A percentile compares a stretch with the other conserved stretches of the same genome.
These are phyloP conservation scores for Papilionanthe hybrid DNA, from an alignment of 116 monocot genomes.

Conservation along the genomic window DNA sequence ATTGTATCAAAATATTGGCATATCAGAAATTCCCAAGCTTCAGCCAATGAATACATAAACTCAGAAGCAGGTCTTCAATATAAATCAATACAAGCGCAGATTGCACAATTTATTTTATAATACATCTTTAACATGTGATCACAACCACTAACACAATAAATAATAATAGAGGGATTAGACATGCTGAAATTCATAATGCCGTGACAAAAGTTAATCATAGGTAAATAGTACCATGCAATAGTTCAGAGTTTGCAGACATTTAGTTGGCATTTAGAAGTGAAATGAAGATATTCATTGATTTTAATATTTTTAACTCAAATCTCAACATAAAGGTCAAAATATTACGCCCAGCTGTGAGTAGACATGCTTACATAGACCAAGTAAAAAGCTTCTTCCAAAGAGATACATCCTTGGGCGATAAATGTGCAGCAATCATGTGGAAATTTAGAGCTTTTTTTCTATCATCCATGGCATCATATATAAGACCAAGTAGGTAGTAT, in stretches of 20 bases:
- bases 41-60: no score
- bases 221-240: background rate
- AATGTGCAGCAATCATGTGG: slow-evolving; percentile 83
- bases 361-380: slow-evolving; percentile 73
- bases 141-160: background rate
- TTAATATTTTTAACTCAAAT: background rate
- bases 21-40: no score
- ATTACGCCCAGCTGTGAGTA: background rate
- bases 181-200: background rate
- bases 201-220: background rate
- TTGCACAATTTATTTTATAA: no score
- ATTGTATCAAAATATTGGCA: no score
- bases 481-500: slow-evolving; percentile 73
- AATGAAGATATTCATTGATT: background rate
- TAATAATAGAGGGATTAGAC: background rate
- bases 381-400: slow-evolving; percentile 85
- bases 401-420: slow-evolving; percentile 78
- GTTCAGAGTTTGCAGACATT: background rate
- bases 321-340: background rate
- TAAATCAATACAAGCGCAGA: no score
- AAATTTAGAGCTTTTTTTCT: slow-evolving; percentile 70
- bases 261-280: background rate
- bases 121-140: no score
- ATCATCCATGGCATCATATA: slow-evolving; percentile 64
- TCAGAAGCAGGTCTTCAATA: no score